phyloP scores from a whole-genome alignment of 768 basidiomycete species.

The Holtermanniella nyarrowii region DNA sequence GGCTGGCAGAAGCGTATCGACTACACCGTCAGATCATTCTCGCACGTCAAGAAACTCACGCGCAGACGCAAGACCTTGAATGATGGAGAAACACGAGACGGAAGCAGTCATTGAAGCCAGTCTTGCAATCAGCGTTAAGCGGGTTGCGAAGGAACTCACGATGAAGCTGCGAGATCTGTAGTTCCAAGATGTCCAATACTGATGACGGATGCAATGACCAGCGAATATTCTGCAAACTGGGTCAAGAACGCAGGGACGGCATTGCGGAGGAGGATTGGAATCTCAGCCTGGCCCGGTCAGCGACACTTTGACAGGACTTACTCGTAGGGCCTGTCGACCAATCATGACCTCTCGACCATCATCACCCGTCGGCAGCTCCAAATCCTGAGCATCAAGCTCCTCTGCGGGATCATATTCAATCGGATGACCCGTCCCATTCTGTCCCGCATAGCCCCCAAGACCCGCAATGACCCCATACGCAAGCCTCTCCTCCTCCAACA shows the following conservation, averaged over 20 bases:
- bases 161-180: conserved; percentile 73
- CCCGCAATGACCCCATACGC: conserved; percentile 12
- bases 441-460: conserved; percentile 4
- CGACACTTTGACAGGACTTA: background rate
- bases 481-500: conserved; percentile 14
- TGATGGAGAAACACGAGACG: conserved; percentile 63
- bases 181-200: conserved; percentile 87
- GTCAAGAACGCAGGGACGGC: conserved; percentile 32
- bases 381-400: conserved; percentile 33
- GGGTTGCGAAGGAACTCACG: no score
- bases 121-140: conserved; percentile 3
- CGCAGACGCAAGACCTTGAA: conserved; percentile 70
- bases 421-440: conserved; percentile 3
- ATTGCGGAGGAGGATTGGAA: conserved; percentile 23
- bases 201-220: conserved; percentile 71
- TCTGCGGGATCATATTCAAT: conserved; percentile 38
- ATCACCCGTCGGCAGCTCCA: conserved; percentile 29
- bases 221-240: conserved; percentile 58
- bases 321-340: conserved; percentile 24
- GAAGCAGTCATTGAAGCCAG: conserved; percentile 42
- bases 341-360: conserved; percentile 22
- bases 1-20: conserved; percentile 87
- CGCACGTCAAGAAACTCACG: conserved; percentile 28
- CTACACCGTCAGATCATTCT: conserved; percentile 3
- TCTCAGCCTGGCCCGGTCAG: conserved; percentile 20